These are phyloP conservation scores for Salvia sclarea DNA, from an alignment of 305 asterid species.

Conservation along the genomic window DNA sequence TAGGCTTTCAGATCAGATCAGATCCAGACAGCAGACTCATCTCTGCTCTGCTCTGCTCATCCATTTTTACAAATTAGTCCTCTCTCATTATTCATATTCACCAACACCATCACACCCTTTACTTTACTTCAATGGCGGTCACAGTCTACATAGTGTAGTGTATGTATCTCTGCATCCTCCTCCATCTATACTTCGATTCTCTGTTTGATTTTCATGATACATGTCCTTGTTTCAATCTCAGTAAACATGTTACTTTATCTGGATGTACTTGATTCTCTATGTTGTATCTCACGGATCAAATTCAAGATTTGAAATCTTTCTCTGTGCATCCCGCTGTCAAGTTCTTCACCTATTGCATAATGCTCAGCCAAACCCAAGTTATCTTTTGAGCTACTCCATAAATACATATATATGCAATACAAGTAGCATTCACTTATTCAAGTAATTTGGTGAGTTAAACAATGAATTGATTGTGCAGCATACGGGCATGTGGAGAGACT, in stretches of 20 bases:
- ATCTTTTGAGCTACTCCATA: not conserved
- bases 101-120: constrained; percentile 11
- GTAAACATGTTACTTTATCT: not conserved
- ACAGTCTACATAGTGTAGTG: constrained; percentile 72
- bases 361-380: not conserved
- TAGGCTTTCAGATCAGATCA: not conserved
- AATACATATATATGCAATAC: no score
- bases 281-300: not conserved
- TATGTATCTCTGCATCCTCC: constrained; percentile 35
- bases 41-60: no score
- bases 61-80: constrained; percentile 20
- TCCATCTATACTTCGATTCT: no score
- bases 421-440: no score
- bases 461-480: constrained; percentile 35
- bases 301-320: not conserved
- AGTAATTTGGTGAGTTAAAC: no score
- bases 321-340: not conserved
- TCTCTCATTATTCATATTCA: no score
- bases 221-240: not conserved
- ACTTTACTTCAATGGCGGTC: constrained; percentile 55
- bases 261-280: no score
- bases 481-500: constrained; percentile 78
- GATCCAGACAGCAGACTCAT: not conserved
- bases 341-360: not conserved
- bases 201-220: not conserved